Evolutionary conservation across 108 stramenopile genomes (phyloP).

Genomic region (Fistulifera solaris): DNA sequence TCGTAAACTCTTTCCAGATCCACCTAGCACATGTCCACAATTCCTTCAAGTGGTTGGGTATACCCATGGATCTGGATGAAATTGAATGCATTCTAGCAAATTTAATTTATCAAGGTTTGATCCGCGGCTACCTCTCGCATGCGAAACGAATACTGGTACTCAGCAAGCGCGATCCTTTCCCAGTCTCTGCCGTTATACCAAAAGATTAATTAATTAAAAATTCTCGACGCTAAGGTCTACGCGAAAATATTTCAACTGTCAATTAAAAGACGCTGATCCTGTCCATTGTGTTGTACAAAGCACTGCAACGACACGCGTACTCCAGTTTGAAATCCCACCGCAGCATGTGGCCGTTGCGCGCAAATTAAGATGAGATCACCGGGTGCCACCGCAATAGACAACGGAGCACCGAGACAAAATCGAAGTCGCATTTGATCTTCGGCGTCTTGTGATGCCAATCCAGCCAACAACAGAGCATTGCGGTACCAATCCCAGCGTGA

Average conservation of each 20-base stretch:
- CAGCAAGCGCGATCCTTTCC: conserved; percentile 92
- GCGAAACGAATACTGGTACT: conserved; percentile 84
- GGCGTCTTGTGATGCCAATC: conserved; percentile 63
- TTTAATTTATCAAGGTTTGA: conserved; percentile 78
- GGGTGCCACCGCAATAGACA: conserved; percentile 40
- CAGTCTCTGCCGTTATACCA: conserved; percentile 58
- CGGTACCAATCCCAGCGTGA: conserved; percentile 75
- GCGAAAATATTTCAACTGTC: too few species aligned
- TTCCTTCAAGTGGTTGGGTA: conserved; percentile 70
- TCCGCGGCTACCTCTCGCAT: conserved; percentile 92
- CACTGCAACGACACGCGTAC: conserved; percentile 70
- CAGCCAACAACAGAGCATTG: conserved; percentile 61
- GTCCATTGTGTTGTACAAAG: conserved; percentile 60
- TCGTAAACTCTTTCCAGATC: conserved; percentile 66
- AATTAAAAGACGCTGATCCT: conserved; percentile 44
- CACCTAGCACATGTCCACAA: conserved; percentile 49
- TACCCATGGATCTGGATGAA: conserved; percentile 90
- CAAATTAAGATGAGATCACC: conserved; percentile 79
- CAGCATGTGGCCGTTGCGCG: conserved; percentile 79
- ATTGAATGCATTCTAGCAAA: conserved; percentile 96
- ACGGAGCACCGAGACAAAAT: conserved; percentile 41
- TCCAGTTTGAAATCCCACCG: conserved; percentile 65
- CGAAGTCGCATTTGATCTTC: conserved; percentile 56
- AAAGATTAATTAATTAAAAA: too few species aligned
- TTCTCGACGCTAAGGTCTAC: too few species aligned